Conservation (phyloP, 2,329 filamentous ascomycete genomes). For the Pseudocercospora cruenta region DNA sequence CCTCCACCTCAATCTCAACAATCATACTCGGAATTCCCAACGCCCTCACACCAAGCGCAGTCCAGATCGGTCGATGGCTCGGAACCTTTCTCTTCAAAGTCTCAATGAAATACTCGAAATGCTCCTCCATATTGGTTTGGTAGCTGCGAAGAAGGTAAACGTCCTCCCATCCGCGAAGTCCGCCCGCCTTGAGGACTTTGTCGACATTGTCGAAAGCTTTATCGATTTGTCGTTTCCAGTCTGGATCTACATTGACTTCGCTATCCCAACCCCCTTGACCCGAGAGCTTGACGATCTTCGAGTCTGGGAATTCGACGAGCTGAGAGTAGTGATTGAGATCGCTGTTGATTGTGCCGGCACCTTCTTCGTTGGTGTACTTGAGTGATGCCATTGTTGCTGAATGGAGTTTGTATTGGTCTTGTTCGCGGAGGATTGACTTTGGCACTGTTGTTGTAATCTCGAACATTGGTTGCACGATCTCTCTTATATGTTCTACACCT, state of each 20-base stretch:
- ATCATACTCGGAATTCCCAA: not conserved
- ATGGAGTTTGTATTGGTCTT: not conserved
- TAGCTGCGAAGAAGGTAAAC: constrained; percentile 9
- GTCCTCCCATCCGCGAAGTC: constrained; percentile 13
- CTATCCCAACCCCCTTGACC: constrained; percentile 16
- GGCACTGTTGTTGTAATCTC: too few relatives aligned
- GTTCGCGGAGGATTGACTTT: too few relatives aligned
- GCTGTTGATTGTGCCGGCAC: constrained; percentile 8
- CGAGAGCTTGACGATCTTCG: constrained; percentile 8
- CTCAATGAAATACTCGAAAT: constrained; percentile 1
- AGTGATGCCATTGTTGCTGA: constrained; percentile 10
- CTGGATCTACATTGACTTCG: not conserved
- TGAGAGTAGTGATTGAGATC: constrained; percentile 11
- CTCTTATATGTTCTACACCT: not conserved
- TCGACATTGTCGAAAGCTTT: constrained; percentile 17
- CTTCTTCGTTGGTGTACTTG: constrained; percentile 12
- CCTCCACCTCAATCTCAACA: constrained; percentile 14
- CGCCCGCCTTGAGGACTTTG: constrained; percentile 10
- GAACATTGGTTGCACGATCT: not conserved
- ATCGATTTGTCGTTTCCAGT: constrained; percentile 16
- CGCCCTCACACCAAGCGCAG: not conserved
- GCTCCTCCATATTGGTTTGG: not conserved
- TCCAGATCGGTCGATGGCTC: not conserved
- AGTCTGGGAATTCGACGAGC: constrained; percentile 9
- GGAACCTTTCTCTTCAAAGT: not conserved